Evolutionary conservation across 192 early-diverging fungal species (phyloP).

Genomic region (Chytriomyces hyalinus): DNA sequence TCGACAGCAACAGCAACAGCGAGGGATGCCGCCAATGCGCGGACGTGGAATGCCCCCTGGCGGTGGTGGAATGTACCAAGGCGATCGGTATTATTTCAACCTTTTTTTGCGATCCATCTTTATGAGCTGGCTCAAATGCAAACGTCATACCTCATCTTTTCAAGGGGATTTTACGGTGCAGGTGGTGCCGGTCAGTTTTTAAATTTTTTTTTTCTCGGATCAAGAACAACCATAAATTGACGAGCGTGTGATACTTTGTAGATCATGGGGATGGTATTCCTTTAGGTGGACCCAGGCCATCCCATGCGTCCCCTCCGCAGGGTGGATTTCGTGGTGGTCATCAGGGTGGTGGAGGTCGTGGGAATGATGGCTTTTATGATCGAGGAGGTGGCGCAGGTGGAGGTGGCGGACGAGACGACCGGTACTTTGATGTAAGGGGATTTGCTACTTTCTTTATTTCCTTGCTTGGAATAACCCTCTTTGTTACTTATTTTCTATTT

Average conservation of each 20-base stretch:
- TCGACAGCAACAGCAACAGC: background rate
- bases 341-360: constrained; percentile 12
- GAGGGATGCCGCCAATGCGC: constrained; percentile 21
- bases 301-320: background rate
- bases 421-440: background rate
- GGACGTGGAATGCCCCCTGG: background rate
- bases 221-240: no score
- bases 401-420: background rate
- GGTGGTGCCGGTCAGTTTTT: background rate
- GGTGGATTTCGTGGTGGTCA: constrained; percentile 9
- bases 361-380: constrained; percentile 13
- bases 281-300: background rate
- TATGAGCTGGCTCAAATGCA: background rate
- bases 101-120: background rate
- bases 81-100: constrained; percentile 4
- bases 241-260: background rate
- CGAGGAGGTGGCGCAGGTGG: background rate
- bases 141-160: background rate
- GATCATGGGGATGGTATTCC: constrained; percentile 6
- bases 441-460: background rate
- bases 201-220: no score
- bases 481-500: background rate
- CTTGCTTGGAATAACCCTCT: background rate
- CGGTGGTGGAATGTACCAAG: constrained; percentile 6
- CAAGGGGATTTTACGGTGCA: background rate